Conservation (phyloP, 331 rosid species). For the Spiraea crenata region DNA sequence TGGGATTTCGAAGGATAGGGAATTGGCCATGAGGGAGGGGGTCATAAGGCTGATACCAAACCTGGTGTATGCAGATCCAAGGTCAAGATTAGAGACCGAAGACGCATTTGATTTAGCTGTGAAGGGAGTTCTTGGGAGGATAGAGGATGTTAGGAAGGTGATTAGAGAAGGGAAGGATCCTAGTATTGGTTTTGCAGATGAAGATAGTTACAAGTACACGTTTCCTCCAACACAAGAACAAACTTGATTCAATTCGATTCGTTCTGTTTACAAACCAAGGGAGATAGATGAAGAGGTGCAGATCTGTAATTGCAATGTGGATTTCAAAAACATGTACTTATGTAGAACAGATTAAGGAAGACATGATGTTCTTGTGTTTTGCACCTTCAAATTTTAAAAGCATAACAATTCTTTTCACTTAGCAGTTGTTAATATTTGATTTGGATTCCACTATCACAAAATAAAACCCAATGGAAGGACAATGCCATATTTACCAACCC, state of each 20-base stretch:
- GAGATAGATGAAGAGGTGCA: not conserved
- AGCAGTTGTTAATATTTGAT: too few species aligned
- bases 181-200: slow-evolving; percentile 78
- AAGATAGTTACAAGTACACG: slow-evolving; percentile 68
- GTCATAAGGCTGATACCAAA: slow-evolving; percentile 59
- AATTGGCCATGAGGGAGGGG: slow-evolving; percentile 66
- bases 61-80: slow-evolving; percentile 65
- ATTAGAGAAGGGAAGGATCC: slow-evolving; percentile 69
- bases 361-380: not conserved
- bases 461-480: too few species aligned
- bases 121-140: slow-evolving; percentile 65
- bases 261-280: not conserved
- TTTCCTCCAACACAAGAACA: slow-evolving; percentile 32
- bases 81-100: slow-evolving; percentile 35
- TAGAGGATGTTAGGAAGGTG: slow-evolving; percentile 52
- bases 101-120: slow-evolving; percentile 87
- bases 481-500: too few species aligned
- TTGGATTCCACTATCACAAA: too few species aligned
- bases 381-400: not conserved
- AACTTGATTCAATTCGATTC: not conserved
- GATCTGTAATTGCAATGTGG: not conserved
- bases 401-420: too few species aligned
- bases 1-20: slow-evolving; percentile 44
- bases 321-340: not conserved
- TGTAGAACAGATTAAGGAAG: not conserved